Evolutionary conservation across 2,329 filamentous ascomycete genomes (phyloP), one percentile per base, ranked within the genome.

Genomic region (Claviceps capensis): DNA sequence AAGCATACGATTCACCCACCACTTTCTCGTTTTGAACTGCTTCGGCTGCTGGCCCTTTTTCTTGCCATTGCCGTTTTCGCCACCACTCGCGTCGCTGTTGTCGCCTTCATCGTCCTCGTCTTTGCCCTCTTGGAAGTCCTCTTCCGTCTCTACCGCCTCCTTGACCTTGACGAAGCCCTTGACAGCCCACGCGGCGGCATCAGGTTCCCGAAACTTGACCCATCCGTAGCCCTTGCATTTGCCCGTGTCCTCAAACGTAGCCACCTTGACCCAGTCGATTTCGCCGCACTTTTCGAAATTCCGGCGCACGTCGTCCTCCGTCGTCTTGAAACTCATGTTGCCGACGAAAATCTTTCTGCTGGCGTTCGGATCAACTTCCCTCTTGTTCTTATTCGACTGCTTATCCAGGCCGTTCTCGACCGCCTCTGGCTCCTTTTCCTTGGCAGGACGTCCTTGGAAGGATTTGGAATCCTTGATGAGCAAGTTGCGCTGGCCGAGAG

Each of bases 181-280:
- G 57, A 95, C 88, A 0, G 70, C 70, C 65, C 68, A 69, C 48
- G 83, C 79, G 0, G 88, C 88, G 0, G 85, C 79, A 52, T 86
- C 82, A 11, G 90, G 64, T 49, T 89, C 82, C 63, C 84, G 83
- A 68, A 97, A 98, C 55, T 87, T 87, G 55, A 98, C 82, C 90
- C 93, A 98, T 5, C 85, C 93, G 69, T 85, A 98, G 17, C 93
- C 94, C 72, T 97, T 97, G 74, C 93, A 98, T 72, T 97, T 98
- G 44, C 93, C 93, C 19, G 85, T 85, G 67, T 98, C 94, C 67
- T 97, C 88, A 64, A 98, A 98, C 0, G 90, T 95, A 2, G 93
- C 93, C 58, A 97, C 74, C 69, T 95, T 91, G 57, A 88, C 78
- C 71, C 86, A 86, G 50, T 83, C 80, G 55, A 97, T 81, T 56